phyloP scores from a whole-genome alignment of 2,329 filamentous ascomycete species.

The Scedosporium dehoogii region DNA sequence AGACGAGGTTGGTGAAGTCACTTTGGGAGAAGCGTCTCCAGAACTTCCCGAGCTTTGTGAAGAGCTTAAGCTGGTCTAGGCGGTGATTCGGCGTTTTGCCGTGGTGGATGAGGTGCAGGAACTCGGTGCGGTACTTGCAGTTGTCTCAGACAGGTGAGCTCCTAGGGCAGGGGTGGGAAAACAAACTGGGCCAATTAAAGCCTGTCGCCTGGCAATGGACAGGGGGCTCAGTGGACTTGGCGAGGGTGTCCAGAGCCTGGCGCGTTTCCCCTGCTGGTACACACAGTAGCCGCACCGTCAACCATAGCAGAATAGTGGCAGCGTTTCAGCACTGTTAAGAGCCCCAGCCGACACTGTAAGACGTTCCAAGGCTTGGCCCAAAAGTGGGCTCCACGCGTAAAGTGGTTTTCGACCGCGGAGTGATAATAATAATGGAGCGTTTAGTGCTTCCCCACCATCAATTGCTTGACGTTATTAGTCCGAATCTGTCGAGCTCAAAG shows the following conservation, averaged over 20 bases:
- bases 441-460: background rate
- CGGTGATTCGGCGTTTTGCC: background rate
- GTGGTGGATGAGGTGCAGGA: background rate
- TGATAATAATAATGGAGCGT: background rate
- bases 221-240: background rate
- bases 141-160: background rate
- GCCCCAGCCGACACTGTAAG: background rate
- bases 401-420: background rate
- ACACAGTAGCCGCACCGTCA: background rate
- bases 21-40: slow-evolving; percentile 4
- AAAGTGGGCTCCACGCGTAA: background rate
- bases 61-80: background rate
- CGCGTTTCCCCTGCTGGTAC: background rate
- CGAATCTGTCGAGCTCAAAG: background rate
- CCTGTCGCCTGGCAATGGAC: background rate
- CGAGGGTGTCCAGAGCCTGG: background rate
- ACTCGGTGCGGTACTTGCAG: slow-evolving; percentile 1
- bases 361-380: background rate
- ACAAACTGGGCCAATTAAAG: background rate
- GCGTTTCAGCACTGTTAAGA: background rate
- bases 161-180: background rate
- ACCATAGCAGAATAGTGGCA: too few species aligned
- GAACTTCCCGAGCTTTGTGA: background rate
- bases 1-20: slow-evolving; percentile 3
- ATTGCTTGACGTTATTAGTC: background rate